Conservation (phyloP, 805 yeast genomes). For the Scheffersomyces ergatensis region DNA sequence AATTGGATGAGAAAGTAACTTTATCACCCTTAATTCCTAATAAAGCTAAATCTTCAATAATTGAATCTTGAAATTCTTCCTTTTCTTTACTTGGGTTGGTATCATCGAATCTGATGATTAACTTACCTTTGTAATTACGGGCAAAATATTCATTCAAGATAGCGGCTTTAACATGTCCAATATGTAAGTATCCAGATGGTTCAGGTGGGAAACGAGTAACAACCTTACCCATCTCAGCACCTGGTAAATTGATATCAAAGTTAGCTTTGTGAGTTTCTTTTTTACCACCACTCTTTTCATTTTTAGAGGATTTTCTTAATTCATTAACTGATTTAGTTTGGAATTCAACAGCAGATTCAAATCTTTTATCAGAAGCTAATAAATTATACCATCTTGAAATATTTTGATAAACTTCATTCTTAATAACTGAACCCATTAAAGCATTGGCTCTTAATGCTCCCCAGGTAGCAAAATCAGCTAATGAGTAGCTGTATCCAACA, state of each 20-base stretch:
- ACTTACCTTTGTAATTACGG: conserved; percentile 90
- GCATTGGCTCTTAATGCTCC: conserved; percentile 92
- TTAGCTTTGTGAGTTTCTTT: conserved; percentile 92
- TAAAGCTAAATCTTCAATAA: conserved; percentile 85
- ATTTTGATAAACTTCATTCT: conserved; percentile 79
- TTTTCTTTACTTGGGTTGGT: conserved; percentile 98
- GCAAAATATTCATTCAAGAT: conserved; percentile 96
- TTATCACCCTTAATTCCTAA: conserved; percentile 92
- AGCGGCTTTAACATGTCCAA: conserved; percentile 99
- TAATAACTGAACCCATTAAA: conserved; percentile 86
- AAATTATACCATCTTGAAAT: conserved; percentile 91
- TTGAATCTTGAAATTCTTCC: conserved; percentile 89
- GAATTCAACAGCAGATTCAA: conserved; percentile 67
- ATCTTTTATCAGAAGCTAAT: conserved; percentile 62
- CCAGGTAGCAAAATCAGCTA: conserved; percentile 89
- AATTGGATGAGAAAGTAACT: conserved; percentile 88
- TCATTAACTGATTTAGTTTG: conserved; percentile 71
- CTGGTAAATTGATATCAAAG: conserved; percentile 88
- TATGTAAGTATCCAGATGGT: conserved; percentile 98
- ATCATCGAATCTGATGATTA: conserved; percentile 95
- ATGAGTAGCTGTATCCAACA: conserved; percentile 61
- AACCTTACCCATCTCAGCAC: conserved; percentile 90
- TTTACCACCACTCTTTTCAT: conserved; percentile 50
- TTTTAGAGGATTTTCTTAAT: conserved; percentile 62
- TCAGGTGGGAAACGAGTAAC: conserved; percentile 99